These are phyloP conservation scores for Calonectria ilicicola DNA, from an alignment of 2,329 filamentous ascomycete species.

Conservation along the genomic window DNA sequence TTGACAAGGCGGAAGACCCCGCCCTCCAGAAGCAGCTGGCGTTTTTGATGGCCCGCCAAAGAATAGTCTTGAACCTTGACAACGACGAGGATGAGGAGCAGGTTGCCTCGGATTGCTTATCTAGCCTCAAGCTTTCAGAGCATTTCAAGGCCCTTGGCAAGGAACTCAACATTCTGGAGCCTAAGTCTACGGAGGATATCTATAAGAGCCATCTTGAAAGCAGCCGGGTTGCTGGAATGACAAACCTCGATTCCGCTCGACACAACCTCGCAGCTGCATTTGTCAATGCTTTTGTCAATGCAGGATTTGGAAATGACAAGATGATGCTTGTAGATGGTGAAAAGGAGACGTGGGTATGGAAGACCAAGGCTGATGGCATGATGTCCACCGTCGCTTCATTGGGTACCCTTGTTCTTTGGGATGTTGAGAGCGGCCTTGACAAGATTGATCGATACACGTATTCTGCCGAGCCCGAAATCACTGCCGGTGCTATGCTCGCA, in stretches of 20 bases:
- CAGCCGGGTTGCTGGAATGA: constrained; percentile 90
- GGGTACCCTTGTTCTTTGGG: constrained; percentile 92
- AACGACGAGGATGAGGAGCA: constrained; percentile 77
- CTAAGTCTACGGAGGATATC: constrained; percentile 97
- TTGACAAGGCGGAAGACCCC: constrained; percentile 83
- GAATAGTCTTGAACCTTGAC: constrained; percentile 81
- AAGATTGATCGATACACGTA: constrained; percentile 97
- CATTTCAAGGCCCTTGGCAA: constrained; percentile 96
- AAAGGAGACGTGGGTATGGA: constrained; percentile 97
- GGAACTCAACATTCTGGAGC: constrained; percentile 96
- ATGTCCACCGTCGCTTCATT: constrained; percentile 94
- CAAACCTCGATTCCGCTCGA: constrained; percentile 93
- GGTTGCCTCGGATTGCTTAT: constrained; percentile 84
- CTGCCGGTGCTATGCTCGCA: constrained; percentile 90
- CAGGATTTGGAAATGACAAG: constrained; percentile 95
- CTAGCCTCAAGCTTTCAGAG: constrained; percentile 88
- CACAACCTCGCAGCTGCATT: constrained; percentile 97
- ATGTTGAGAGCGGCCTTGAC: constrained; percentile 90
- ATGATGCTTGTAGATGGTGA: constrained; percentile 94
- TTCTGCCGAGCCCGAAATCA: constrained; percentile 81
- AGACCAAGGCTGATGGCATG: constrained; percentile 99
- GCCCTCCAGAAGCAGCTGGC: constrained; percentile 93
- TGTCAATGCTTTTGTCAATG: constrained; percentile 97
- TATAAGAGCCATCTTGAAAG: constrained; percentile 99
- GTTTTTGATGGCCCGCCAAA: constrained; percentile 91